Evolutionary conservation across 345 rosid species (phyloP).

Genomic region (Brassica rapa): DNA sequence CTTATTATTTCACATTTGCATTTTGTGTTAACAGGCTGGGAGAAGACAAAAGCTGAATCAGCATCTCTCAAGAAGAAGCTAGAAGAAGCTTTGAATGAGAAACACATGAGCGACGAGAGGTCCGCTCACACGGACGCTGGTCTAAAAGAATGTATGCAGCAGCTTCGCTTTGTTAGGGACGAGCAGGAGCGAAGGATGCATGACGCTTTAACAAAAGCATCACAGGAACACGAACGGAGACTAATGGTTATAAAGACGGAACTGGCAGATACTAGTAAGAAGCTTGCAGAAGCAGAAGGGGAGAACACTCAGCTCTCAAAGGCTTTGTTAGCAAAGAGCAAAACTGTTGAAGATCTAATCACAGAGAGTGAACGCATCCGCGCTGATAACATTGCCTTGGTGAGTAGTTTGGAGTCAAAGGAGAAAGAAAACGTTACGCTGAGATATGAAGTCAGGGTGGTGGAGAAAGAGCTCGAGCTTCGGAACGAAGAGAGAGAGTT

Average conservation of each 20-base stretch:
- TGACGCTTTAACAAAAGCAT: constrained; percentile 68
- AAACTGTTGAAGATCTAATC: constrained; percentile 57
- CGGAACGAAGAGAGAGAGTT: constrained; percentile 92
- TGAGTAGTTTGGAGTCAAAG: constrained; percentile 60
- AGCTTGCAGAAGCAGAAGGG: constrained; percentile 52
- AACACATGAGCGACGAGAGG: constrained; percentile 55
- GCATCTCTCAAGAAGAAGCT: constrained; percentile 57
- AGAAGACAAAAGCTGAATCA: constrained; percentile 63
- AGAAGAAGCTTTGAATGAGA: constrained; percentile 60
- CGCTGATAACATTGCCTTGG: constrained; percentile 55
- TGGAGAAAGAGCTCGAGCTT: constrained; percentile 92
- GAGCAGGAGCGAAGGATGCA: constrained; percentile 84
- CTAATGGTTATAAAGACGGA: constrained; percentile 51
- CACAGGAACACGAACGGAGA: constrained; percentile 58
- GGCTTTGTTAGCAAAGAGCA: constrained; percentile 63
- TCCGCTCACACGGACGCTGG: constrained; percentile 60
- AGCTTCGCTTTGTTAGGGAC: constrained; percentile 71
- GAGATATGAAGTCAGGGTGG: constrained; percentile 75
- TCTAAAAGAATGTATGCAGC: constrained; percentile 82
- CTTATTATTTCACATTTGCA: not conserved
- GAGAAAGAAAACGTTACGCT: constrained; percentile 75
- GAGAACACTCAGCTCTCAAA: constrained; percentile 63
- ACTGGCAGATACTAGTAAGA: constrained; percentile 52
- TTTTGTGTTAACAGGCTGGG: constrained; percentile 51
- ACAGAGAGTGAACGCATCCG: constrained; percentile 58